A percentile compares a stretch with the other conserved stretches of the same genome.
phyloP scores from a whole-genome alignment of 2,329 filamentous ascomycete species.

The Apiospora malaysiana region DNA sequence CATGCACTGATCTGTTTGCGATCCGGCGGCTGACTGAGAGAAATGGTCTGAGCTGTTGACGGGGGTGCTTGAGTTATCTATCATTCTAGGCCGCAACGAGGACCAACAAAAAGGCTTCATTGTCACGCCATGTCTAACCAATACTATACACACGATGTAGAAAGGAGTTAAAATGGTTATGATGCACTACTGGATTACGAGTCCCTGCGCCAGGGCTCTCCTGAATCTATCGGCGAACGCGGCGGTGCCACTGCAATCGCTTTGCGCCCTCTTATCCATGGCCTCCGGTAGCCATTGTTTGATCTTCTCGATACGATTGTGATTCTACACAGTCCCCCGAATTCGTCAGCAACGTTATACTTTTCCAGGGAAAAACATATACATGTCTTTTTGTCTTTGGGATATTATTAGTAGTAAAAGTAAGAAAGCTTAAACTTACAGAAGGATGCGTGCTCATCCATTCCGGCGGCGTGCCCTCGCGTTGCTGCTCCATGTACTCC shows the following conservation, averaged over 20 bases:
- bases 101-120: not conserved
- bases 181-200: slow-evolving; percentile 33
- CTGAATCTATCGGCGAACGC: slow-evolving; percentile 60
- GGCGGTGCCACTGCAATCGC: slow-evolving; percentile 59
- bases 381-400: not conserved
- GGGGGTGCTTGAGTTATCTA: too few relatives aligned
- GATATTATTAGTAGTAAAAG: not conserved
- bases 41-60: not conserved
- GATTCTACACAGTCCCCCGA: slow-evolving; percentile 49
- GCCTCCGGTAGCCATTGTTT: slow-evolving; percentile 66
- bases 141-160: not conserved
- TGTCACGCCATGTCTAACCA: not conserved
- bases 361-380: too few relatives aligned
- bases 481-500: slow-evolving; percentile 66
- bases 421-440: slow-evolving; percentile 46
- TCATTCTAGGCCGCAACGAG: not conserved
- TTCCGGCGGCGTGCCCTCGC: slow-evolving; percentile 63
- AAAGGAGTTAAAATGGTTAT: not conserved
- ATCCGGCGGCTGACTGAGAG: not conserved
- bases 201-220: slow-evolving; percentile 49
- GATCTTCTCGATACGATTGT: slow-evolving; percentile 70
- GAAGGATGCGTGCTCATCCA: slow-evolving; percentile 80
- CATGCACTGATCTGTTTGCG: not conserved
- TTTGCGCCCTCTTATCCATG: slow-evolving; percentile 57
- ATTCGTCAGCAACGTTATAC: not conserved